Base-by-base conservation (phyloP, 2,329 filamentous ascomycete species). In the Phialemoniopsis sp. region DNA sequence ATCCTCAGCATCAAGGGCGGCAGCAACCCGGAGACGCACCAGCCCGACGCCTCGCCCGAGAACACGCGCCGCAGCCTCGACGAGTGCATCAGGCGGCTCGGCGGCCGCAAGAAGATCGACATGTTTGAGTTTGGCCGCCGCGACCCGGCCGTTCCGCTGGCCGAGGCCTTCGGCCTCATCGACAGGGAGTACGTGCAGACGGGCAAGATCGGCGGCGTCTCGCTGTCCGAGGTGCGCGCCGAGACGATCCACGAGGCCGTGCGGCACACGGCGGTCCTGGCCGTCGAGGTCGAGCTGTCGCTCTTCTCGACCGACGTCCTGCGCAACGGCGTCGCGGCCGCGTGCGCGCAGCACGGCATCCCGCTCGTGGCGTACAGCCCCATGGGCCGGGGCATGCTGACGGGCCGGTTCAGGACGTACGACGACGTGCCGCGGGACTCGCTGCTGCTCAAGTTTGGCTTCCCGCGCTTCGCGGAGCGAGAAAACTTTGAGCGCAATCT, bases 1-100 rank as follows among this genome's bases (percentile, higher is more conserved):
- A 67, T 82, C 10, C 59, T 86, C 34, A 72, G 69, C 49, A 70
- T 86, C 53, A 86, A 86, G 60, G 80, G 80, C 19, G 75, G 68
- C 8, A 34, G 40, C 36, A 38, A 37, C 35, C 43, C 40, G 29
- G 36, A 34, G 31, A 41, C 34, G 3, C 48, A 66, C 29, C 39
- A 38, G 2, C 66, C 72, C 1, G 72, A 82, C 49, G 71, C 75
- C 16, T 74, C 69, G 5, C 70, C 73, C 8, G 70, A 72, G 32
- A 67, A 66, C 32, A 64, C 83, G 15, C 72, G 77, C 28, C 66
- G 65, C 29, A 80, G 73, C 5, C 63, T 86, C 32, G 75, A 85
- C 40, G 73, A 77, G 39, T 72, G 73, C 48, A 55, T 83, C 17
- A 44, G 41, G 13, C 61, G 66, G 46, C 62, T 75, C 10, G 65